Base-by-base conservation (phyloP, 306 rosid species). In the Fragaria vesca region DNA sequence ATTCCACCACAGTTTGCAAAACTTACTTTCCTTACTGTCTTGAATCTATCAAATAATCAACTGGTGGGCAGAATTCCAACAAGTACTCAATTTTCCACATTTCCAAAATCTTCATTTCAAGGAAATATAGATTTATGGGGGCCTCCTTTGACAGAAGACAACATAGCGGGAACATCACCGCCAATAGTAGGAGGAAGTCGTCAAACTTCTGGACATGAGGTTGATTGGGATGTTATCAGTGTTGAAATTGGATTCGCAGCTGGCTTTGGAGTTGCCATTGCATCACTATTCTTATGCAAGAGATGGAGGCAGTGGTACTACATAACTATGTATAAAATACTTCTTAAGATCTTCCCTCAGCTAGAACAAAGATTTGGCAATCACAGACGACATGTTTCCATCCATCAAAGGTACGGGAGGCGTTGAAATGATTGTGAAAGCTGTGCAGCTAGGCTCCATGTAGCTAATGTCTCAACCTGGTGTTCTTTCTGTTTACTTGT, bases 51-150 rank as follows among this genome's bases (percentile, higher is more conserved):
- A 0, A 60, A 36, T 8, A 89, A 87, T 78, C 84, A 69, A 8
- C 30, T 87, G 4, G 80, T 11, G 1, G 87, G 89, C 2, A 68
- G 3, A 54, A 88, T 88, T 40, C 85, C 86, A 0, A 28, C 48
- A 0, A 69, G 84, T 2, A 81, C 81, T n/a, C 92, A 88, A 69
- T 52, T 88, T 18, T 73, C 58, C n/a, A 30, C 88, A 46, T 89
- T 89, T 61, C n/a, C 42, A n/a, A 36, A 28, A 60, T 43, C 38
- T 67, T 84, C 84, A 2, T 88, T 72, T 5, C 8, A 1, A 62
- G 86, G 90, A 0, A 88, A 89, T 8, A 13, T 66, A 9, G 83
- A 78, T 34, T 10, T 84, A 52, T 86, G 68, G 48, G 86, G 88
- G 1, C 78, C 75, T 21, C 87, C 85, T 3, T 61, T 84, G 67